These are phyloP conservation scores for Gyromitra esculenta DNA, from an alignment of 2,329 filamentous ascomycete species.

Conservation along the genomic window DNA sequence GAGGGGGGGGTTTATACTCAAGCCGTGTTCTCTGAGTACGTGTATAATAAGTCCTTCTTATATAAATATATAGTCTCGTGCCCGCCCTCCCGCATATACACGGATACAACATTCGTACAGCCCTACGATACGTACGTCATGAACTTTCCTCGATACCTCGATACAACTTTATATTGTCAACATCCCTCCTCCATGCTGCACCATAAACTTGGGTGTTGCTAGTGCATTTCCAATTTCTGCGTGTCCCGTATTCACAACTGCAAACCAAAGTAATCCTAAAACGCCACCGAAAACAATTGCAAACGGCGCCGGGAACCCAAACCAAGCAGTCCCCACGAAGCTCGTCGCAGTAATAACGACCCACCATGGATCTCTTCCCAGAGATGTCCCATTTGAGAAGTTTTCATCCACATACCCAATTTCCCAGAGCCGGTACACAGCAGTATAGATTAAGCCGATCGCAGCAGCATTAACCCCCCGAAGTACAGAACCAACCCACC, in stretches of 20 bases:
- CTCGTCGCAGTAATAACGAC: conserved; percentile 67
- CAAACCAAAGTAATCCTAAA: conserved; percentile 53
- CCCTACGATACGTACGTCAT: not conserved
- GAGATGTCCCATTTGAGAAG: conserved; percentile 65
- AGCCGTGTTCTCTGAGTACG: not conserved
- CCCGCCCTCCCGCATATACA: not conserved
- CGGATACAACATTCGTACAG: not conserved
- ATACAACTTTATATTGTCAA: conserved; percentile 15
- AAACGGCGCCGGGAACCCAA: conserved; percentile 50
- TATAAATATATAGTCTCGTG: not conserved
- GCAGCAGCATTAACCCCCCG: conserved; percentile 70
- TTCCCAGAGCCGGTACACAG: conserved; percentile 71
- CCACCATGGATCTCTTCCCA: conserved; percentile 72
- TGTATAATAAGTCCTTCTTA: not conserved
- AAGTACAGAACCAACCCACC: conserved; percentile 66
- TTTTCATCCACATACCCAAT: conserved; percentile 70
- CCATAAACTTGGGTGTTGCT: conserved; percentile 20
- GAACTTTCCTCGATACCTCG: not conserved
- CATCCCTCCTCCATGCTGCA: conserved; percentile 28
- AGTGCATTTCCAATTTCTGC: conserved; percentile 1
- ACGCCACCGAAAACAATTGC: conserved; percentile 50
- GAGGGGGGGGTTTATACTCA: not conserved
- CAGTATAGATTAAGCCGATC: conserved; percentile 71
- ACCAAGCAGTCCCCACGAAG: conserved; percentile 51
- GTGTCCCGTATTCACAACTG: conserved; percentile 41